Evolutionary conservation across 1,284 basidiomycete species (phyloP).

Genomic region (Puccinia novopanici): DNA sequence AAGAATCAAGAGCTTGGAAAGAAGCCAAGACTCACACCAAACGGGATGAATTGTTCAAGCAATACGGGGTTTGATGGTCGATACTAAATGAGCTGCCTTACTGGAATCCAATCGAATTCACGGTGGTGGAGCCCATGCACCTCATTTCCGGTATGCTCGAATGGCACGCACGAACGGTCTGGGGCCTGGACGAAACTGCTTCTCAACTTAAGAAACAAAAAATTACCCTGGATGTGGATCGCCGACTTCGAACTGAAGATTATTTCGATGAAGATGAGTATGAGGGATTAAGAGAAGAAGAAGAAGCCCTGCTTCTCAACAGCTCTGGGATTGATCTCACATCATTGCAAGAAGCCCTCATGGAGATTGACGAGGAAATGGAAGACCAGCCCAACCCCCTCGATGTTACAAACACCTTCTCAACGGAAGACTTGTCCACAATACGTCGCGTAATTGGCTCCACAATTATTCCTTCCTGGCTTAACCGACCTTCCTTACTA

Average conservation of each 20-base stretch:
- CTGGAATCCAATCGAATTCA: constrained; percentile 34
- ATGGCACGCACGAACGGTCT: constrained; percentile 12
- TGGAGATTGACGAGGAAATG: constrained; percentile 21
- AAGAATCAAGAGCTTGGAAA: constrained; percentile 28
- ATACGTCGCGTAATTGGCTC: constrained; percentile 1
- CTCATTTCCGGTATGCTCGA: constrained; percentile 18
- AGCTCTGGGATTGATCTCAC: constrained; percentile 13
- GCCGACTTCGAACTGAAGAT: constrained; percentile 1
- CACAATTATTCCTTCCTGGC: constrained; percentile 28
- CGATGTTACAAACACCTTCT: neutral
- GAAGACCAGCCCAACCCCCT: neutral
- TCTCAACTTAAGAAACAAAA: constrained; percentile 5
- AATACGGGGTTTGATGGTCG: constrained; percentile 27
- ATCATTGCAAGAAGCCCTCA: constrained; percentile 26
- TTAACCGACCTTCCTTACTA: constrained; percentile 20
- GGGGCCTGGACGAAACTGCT: constrained; percentile 22
- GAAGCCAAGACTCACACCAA: constrained; percentile 24
- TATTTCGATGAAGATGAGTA: constrained; percentile 39
- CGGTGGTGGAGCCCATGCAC: constrained; percentile 43
- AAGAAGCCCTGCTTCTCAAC: neutral
- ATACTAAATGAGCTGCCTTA: constrained; percentile 31
- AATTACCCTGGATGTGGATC: neutral
- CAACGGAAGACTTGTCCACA: constrained; percentile 32
- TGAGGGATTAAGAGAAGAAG: constrained; percentile 12
- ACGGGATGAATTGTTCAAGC: constrained; percentile 6